A percentile compares a stretch with the other conserved stretches of the same genome.
These are phyloP conservation scores for Pittosporum tobira DNA, from an alignment of 129 eudicot species.

Conservation along the genomic window DNA sequence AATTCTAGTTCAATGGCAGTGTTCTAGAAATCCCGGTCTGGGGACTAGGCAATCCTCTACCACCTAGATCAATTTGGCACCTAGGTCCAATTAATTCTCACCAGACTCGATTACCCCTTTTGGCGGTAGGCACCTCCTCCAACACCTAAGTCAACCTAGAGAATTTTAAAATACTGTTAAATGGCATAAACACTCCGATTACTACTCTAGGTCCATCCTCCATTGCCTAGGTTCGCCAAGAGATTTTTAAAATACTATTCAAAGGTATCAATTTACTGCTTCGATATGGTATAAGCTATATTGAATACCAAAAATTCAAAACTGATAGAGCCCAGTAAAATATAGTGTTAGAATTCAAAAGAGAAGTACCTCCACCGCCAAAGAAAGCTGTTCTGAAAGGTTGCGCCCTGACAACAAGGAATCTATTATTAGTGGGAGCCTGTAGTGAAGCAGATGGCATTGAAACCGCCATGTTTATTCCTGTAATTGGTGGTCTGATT, in stretches of 20 bases:
- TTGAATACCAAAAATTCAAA: slow-evolving; percentile 1
- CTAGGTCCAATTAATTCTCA: no score
- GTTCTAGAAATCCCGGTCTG: no score
- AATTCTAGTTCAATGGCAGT: no score
- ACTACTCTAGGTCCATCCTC: no score
- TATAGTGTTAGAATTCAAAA: slow-evolving; percentile 1
- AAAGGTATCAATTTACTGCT: not conserved
- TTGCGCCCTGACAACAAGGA: slow-evolving; percentile 18
- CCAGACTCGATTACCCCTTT: no score
- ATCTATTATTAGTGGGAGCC: slow-evolving; percentile 25
- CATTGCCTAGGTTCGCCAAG: no score
- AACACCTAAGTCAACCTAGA: not conserved
- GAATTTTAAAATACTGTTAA: no score
- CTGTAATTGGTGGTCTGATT: slow-evolving; percentile 35
- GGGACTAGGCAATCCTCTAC: no score
- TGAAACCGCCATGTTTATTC: slow-evolving; percentile 35
- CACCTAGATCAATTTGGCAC: no score
- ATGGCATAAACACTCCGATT: no score
- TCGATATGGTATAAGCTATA: no score
- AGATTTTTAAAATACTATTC: no score
- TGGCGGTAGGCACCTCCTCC: not conserved
- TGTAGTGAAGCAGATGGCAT: slow-evolving; percentile 27
- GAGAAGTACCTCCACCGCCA: slow-evolving; percentile 47
- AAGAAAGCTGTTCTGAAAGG: slow-evolving; percentile 31
- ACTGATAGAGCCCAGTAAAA: not conserved